Base-by-base conservation (phyloP, 73 alveolate genomes). In the Tetrahymena thermophila region DNA sequence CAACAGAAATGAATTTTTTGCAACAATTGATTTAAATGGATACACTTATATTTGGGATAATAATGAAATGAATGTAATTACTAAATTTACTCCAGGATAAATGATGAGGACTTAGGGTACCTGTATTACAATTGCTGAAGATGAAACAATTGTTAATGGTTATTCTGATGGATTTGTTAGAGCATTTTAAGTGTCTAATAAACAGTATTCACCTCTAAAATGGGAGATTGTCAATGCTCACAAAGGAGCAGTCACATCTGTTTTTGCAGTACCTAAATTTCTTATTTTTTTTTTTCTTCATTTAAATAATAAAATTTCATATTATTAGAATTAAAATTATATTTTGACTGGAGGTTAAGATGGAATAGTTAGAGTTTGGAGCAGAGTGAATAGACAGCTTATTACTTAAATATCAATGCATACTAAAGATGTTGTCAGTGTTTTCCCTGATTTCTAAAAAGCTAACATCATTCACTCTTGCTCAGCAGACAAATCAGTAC, bases 341-440 rank as follows among this genome's bases (percentile, higher is more conserved):
- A 96, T 98, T 71, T 96, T 98, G 89, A 97, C 99, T 31, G 99
- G 99, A 34, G 99, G 99, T 35, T 98, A 98, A 95, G 99, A 98
- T 93, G 99, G 99, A n/a, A 98, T 98, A 25, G 98, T 98, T 15
- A 96, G 99, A 85, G 99, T 98, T 11, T 98, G 99, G 99, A 97
- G 99, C 19, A 97, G 99, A 85, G 94, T 98, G 15, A 98, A 97
- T 34, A 96, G 98, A 94, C 96, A 98, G 94, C 96, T 98, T 50
- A 96, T 98, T 34, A 98, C 98, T 85, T 97, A 98, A 96, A 97
- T 98, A 85, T 96, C 98, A 42, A 98, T 97, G 35, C 99, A 98
- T 85, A 97, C 97, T 85, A 96, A 96, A 58, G 99, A 98, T 95
- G 98, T 98, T 35, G 98, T 97, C 50, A 95, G 97, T 83, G 98